A percentile compares a stretch with the other conserved stretches of the same genome.
phyloP scores from a whole-genome alignment of 441 rosid species.

The Pelargonium fulgidum region DNA sequence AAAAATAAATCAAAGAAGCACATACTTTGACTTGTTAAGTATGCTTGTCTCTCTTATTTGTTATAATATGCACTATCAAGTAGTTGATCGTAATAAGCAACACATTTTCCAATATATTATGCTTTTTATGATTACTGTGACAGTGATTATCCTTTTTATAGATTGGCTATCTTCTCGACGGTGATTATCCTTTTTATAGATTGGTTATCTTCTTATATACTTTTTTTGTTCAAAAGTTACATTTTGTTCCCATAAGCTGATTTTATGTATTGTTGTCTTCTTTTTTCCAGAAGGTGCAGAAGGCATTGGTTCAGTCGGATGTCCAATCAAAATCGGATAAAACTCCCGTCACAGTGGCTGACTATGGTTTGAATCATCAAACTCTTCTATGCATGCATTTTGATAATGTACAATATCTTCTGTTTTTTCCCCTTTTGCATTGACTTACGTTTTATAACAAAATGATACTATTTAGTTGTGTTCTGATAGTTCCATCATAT shows the following conservation, averaged over 20 bases:
- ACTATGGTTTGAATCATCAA: constrained; percentile 56
- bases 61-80: background rate
- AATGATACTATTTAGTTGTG: background rate
- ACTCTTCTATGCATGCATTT: constrained; percentile 6
- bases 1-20: no score
- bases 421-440: constrained; percentile 5
- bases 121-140: background rate
- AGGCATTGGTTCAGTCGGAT: constrained; percentile 64
- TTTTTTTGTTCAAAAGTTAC: no score
- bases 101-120: background rate
- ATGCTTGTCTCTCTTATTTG: background rate
- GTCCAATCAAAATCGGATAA: constrained; percentile 74
- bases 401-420: background rate
- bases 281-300: constrained; percentile 66
- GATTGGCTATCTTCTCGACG: background rate
- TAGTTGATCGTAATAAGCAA: background rate
- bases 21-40: background rate
- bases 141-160: background rate
- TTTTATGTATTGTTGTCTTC: constrained; percentile 12
- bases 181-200: no score
- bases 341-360: constrained; percentile 94
- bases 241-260: constrained; percentile 14
- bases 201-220: background rate
- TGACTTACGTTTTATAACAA: background rate
- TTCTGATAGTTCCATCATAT: background rate